Conservation (phyloP, 768 basidiomycete species). For the Suillus subalutaceus region DNA sequence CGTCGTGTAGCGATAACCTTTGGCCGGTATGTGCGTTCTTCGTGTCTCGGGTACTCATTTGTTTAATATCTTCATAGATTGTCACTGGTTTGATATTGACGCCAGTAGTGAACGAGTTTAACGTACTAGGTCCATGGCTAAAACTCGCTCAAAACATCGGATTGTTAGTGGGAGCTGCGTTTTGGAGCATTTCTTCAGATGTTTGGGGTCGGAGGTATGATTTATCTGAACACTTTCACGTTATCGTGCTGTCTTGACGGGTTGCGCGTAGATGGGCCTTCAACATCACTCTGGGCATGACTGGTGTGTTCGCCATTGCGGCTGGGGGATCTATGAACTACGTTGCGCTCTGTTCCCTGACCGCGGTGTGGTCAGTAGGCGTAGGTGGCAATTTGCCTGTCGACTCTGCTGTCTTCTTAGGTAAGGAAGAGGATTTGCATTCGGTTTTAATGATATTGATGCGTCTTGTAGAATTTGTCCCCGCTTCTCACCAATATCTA, state of each 20-base stretch:
- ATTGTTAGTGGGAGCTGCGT: conserved; percentile 65
- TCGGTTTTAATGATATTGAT: background rate
- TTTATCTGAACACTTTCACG: background rate
- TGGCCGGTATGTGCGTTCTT: conserved; percentile 59
- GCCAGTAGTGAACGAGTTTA: conserved; percentile 68
- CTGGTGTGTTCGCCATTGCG: conserved; percentile 64
- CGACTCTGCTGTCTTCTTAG: conserved; percentile 76
- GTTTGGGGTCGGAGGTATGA: conserved; percentile 69
- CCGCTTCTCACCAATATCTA: conserved; percentile 73
- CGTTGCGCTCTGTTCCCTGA: conserved; percentile 51
- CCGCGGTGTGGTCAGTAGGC: conserved; percentile 64
- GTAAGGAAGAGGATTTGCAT: conserved; percentile 35
- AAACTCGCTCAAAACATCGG: conserved; percentile 75
- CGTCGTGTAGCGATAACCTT: conserved; percentile 56
- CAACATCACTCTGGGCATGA: conserved; percentile 70
- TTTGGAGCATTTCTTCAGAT: conserved; percentile 71
- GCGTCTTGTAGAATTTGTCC: conserved; percentile 57
- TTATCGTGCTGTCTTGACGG: conserved; percentile 13
- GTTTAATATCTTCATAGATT: conserved; percentile 39
- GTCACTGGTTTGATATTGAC: conserved; percentile 68
- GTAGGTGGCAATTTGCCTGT: conserved; percentile 78
- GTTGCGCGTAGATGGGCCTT: conserved; percentile 54
- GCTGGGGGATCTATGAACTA: conserved; percentile 62
- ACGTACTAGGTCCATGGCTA: conserved; percentile 60
- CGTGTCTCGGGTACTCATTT: background rate